Evolutionary conservation across 75 land plant genomes (phyloP).

Genomic region (Sequoiadendron giganteum): DNA sequence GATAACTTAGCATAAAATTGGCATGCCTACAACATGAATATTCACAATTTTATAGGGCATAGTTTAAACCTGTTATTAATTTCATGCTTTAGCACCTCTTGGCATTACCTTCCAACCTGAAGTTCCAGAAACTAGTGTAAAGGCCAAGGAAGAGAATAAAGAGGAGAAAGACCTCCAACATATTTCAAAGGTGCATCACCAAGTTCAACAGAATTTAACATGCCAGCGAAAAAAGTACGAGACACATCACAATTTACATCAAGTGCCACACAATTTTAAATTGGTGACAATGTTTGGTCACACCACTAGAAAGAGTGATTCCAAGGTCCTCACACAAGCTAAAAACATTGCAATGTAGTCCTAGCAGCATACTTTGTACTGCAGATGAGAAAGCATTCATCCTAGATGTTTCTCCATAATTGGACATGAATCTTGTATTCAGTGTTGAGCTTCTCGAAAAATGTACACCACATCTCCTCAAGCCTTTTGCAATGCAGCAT

Average conservation of each 20-base stretch:
- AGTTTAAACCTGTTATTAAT: neutral
- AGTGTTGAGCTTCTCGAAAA: neutral
- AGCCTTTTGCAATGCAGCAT: neutral
- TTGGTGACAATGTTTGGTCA: neutral
- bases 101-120: neutral
- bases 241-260: neutral
- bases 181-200: neutral
- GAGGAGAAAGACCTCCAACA: neutral
- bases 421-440: neutral
- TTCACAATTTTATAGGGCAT: neutral
- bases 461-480: neutral
- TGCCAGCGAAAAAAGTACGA: neutral
- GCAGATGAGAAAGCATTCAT: neutral
- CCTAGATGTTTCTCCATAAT: neutral
- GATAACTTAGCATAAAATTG: too few species aligned
- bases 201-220: neutral
- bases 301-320: neutral
- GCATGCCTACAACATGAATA: neutral
- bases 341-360: neutral
- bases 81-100: neutral
- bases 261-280: neutral
- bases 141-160: too few species aligned
- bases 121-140: too few species aligned
- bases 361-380: neutral
- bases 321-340: neutral